A percentile compares a stretch with the other conserved stretches of the same genome.
Conservation (phyloP, 2,329 filamentous ascomycete genomes). For the Pseudogymnoascus sp. region DNA sequence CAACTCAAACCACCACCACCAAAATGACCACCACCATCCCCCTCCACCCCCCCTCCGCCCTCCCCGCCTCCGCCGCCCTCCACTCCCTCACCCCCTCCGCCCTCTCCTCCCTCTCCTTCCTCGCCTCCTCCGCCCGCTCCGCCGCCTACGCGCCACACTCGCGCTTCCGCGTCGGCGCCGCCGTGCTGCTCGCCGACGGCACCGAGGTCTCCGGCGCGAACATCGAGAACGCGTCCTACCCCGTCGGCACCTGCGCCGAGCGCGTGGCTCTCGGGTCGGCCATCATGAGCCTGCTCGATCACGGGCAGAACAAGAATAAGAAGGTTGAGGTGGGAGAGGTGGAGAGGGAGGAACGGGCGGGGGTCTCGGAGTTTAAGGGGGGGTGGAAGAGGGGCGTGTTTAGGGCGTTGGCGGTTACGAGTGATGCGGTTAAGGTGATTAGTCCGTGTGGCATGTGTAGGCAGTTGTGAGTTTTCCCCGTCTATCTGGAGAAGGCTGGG, state of each 20-base stretch:
- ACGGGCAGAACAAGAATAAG: slow-evolving; percentile 16
- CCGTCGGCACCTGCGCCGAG: slow-evolving; percentile 93
- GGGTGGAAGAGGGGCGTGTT: slow-evolving; percentile 38
- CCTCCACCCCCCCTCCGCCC: background rate
- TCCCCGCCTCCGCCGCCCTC: background rate
- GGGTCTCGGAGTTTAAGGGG: slow-evolving; percentile 19
- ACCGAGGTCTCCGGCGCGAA: slow-evolving; percentile 87
- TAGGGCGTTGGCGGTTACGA: slow-evolving; percentile 76
- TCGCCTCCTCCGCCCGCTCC: background rate
- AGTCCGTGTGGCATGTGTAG: slow-evolving; percentile 94
- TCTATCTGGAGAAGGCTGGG: slow-evolving; percentile 3
- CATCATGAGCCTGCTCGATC: slow-evolving; percentile 39
- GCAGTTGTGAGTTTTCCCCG: slow-evolving; percentile 60
- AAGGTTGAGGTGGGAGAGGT: slow-evolving; percentile 23
- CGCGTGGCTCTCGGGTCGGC: slow-evolving; percentile 79
- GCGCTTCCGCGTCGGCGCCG: slow-evolving; percentile 80
- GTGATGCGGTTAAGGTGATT: slow-evolving; percentile 61
- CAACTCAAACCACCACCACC: background rate
- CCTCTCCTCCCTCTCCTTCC: background rate
- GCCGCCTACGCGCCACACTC: slow-evolving; percentile 56
- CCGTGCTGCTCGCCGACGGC: slow-evolving; percentile 55
- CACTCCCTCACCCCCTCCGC: background rate
- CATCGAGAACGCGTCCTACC: slow-evolving; percentile 85
- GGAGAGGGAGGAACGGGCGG: background rate
- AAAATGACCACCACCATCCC: background rate